These are phyloP conservation scores for Backusella mclennaniae DNA, from an alignment of 192 early-diverging fungal species.

Conservation along the genomic window DNA sequence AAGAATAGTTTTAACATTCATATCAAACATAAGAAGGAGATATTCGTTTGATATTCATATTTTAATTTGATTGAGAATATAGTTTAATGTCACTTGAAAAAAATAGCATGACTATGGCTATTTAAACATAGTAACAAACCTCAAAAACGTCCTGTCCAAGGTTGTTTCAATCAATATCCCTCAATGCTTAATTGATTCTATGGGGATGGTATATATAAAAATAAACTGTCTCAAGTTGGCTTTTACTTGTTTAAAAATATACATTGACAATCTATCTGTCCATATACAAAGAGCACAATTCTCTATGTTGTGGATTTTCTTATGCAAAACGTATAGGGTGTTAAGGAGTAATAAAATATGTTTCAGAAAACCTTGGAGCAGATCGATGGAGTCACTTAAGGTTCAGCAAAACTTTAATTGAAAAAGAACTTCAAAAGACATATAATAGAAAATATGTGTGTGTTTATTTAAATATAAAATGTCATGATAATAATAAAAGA, in stretches of 20 bases:
- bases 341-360: not conserved
- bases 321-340: not conserved
- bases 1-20: not conserved
- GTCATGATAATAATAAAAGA: not conserved
- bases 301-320: no score
- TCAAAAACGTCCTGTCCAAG: not conserved
- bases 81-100: not conserved
- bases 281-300: no score
- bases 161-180: no score
- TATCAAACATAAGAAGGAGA: not conserved
- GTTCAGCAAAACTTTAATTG: not conserved
- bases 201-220: no score
- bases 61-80: not conserved
- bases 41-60: not conserved
- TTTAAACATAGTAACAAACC: not conserved
- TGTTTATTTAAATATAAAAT: not conserved
- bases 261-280: not conserved
- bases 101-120: not conserved
- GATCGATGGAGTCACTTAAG: not conserved
- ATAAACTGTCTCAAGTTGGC: not conserved
- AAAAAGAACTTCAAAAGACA: not conserved
- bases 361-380: not conserved
- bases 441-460: no score
- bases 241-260: not conserved
- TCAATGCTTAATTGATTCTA: no score